phyloP scores from a whole-genome alignment of 2,329 filamentous ascomycete species.

The Trichoderma lentiforme region DNA sequence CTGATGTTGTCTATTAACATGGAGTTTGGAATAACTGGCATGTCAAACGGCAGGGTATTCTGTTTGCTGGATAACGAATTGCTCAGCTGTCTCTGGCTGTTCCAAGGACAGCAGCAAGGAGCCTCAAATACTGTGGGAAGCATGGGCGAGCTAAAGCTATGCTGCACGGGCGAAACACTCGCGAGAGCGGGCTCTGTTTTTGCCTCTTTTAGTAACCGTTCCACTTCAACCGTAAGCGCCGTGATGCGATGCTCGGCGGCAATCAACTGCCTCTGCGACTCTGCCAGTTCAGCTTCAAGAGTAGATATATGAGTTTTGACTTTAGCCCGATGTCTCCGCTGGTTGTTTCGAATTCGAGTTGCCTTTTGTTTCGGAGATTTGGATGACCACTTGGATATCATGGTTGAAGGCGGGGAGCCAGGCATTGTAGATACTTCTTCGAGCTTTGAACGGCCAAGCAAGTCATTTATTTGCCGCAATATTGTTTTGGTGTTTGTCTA shows the following conservation, averaged over 20 bases:
- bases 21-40: not conserved
- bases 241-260: not conserved
- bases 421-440: not conserved
- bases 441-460: not conserved
- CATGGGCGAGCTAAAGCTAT: too few species aligned
- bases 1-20: not conserved
- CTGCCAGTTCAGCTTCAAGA: constrained; percentile 21
- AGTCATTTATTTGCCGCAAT: not conserved
- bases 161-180: not conserved
- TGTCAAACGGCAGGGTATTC: not conserved
- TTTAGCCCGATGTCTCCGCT: constrained; percentile 47
- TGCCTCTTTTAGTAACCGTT: not conserved
- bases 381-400: constrained; percentile 5
- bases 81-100: not conserved
- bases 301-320: constrained; percentile 37
- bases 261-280: not conserved
- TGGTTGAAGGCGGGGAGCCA: not conserved
- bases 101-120: not conserved
- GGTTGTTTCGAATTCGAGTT: constrained; percentile 47
- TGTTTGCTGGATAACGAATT: not conserved
- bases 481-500: not conserved
- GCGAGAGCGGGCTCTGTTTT: not conserved
- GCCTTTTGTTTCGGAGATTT: constrained; percentile 31
- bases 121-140: too few species aligned
- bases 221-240: not conserved